Conservation (phyloP, 1,284 basidiomycete genomes). For the Cryptococcus floricola region DNA sequence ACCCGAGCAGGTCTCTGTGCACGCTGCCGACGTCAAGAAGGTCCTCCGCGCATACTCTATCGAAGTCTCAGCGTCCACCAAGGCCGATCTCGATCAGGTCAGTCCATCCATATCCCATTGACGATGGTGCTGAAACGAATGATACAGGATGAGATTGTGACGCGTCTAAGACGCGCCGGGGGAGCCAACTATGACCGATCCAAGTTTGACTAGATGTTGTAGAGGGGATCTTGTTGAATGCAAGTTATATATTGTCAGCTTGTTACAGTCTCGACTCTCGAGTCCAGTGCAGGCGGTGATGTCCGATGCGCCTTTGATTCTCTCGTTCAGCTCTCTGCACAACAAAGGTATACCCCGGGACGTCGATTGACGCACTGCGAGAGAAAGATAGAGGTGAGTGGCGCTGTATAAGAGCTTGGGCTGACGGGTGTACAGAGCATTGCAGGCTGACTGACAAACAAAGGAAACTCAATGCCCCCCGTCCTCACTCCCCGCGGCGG, state of each 20-base stretch:
- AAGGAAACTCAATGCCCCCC: neutral
- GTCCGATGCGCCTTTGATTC: no score
- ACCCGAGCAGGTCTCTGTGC: slow-evolving; percentile 70
- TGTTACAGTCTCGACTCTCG: no score
- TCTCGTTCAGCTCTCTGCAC: no score
- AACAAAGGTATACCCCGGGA: no score
- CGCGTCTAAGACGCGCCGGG: slow-evolving; percentile 38
- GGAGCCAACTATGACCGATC: slow-evolving; percentile 49
- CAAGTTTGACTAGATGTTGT: slow-evolving; percentile 39
- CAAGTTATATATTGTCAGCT: no score
- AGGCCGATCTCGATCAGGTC: slow-evolving; percentile 76
- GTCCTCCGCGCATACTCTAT: slow-evolving; percentile 75
- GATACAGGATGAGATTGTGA: slow-evolving; percentile 37
- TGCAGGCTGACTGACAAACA: neutral
- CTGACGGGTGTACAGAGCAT: no score
- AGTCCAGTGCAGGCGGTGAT: no score
- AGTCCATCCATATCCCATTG: neutral
- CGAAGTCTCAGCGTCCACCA: slow-evolving; percentile 75
- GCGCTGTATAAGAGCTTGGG: no score
- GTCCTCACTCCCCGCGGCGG: neutral
- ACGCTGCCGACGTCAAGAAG: slow-evolving; percentile 76
- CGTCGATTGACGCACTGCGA: no score
- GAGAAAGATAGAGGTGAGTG: no score
- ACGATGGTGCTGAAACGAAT: neutral
- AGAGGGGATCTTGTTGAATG: no score